Evolutionary conservation across 768 basidiomycete species (phyloP).

Genomic region (Hericium coralloides): DNA sequence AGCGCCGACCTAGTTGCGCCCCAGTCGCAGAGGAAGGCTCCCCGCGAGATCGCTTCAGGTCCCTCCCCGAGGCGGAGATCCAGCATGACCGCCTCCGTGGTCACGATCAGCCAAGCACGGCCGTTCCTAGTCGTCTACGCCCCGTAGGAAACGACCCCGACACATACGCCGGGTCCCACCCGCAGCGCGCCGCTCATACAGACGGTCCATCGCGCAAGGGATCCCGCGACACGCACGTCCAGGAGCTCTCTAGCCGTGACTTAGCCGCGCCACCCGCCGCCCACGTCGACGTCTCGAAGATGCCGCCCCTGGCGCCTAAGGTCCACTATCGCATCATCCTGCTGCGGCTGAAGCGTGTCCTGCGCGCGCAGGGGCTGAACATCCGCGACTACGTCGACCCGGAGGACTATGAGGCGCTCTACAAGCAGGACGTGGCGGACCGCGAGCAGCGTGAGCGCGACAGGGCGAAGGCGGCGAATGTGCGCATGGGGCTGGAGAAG

Average conservation of each 20-base stretch:
- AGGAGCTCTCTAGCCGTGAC: too few species aligned
- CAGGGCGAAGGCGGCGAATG: constrained; percentile 1
- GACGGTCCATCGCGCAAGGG: neutral
- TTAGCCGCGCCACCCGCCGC: too few species aligned
- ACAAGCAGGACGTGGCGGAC: constrained; percentile 6
- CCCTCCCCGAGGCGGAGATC: neutral
- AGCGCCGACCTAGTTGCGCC: neutral
- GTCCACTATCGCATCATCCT: constrained; percentile 8
- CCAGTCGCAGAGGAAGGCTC: neutral
- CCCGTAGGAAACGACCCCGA: neutral
- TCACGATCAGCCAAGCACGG: neutral
- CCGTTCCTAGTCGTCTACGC: neutral
- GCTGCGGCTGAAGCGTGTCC: constrained; percentile 6
- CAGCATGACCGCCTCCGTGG: neutral
- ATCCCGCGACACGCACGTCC: too few species aligned
- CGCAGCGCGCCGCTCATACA: neutral
- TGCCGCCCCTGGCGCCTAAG: constrained; percentile 6
- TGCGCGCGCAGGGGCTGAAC: constrained; percentile 7
- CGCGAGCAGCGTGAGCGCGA: constrained; percentile 8
- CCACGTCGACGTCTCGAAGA: too few species aligned
- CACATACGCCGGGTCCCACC: neutral
- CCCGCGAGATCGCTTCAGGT: neutral
- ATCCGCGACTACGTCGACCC: constrained; percentile 10
- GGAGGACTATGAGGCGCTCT: constrained; percentile 5
- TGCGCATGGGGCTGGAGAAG: constrained; percentile 5